Evolutionary conservation across 2,329 filamentous ascomycete genomes (phyloP).

Genomic region (Elsinoe necatrix): DNA sequence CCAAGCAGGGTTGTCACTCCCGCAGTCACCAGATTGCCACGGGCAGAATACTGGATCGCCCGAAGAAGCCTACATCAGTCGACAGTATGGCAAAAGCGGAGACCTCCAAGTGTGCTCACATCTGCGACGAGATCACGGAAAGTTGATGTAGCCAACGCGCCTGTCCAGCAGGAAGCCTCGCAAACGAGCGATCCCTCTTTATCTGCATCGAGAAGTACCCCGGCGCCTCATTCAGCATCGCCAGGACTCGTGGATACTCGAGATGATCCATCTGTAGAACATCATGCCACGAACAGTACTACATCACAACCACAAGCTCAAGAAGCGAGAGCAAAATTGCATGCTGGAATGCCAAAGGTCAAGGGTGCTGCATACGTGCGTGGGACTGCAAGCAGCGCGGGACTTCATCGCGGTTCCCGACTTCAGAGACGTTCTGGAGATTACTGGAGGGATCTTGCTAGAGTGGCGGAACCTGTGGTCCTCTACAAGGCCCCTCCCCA

Average conservation of each 20-base stretch:
- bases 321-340: no score
- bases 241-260: no score
- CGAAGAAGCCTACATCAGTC: constrained; percentile 3
- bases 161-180: neutral
- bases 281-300: neutral
- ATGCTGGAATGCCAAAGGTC: neutral
- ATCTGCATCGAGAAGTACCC: no score
- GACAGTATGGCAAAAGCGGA: neutral
- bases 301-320: neutral
- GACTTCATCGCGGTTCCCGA: neutral
- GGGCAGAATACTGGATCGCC: neutral
- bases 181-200: neutral
- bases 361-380: neutral
- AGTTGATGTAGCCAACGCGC: neutral
- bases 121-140: neutral
- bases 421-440: neutral
- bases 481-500: constrained; percentile 15
- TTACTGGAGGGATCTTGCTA: neutral
- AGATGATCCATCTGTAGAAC: neutral
- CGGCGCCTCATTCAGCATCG: no score
- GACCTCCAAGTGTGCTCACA: neutral
- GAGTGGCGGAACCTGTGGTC: constrained; percentile 4
- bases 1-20: neutral
- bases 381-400: neutral
- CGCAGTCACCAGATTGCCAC: neutral